A percentile compares a stretch with the other conserved stretches of the same genome.
phyloP scores from a whole-genome alignment of 2,329 filamentous ascomycete genomes.

The Lasiodiplodia gonubiensis region DNA sequence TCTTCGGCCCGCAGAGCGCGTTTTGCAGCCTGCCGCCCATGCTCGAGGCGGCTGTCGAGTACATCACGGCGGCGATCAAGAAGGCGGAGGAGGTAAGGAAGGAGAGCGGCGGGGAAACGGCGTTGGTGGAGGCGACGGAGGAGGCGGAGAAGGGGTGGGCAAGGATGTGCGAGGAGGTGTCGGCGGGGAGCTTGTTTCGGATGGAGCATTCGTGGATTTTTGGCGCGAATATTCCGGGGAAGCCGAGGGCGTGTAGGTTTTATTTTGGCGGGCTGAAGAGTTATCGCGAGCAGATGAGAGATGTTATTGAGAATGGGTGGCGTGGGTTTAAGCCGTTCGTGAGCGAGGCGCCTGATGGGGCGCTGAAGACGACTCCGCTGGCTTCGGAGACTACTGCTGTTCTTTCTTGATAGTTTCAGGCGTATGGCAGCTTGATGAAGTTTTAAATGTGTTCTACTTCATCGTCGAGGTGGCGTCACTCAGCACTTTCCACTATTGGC shows the following conservation, averaged over 20 bases:
- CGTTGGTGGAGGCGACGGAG: conserved; percentile 36
- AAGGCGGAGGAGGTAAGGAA: conserved; percentile 27
- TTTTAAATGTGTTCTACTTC: too few species aligned
- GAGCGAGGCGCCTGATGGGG: neutral
- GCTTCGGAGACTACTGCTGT: neutral
- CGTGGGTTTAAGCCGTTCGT: conserved; percentile 4
- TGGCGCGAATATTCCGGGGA: conserved; percentile 38
- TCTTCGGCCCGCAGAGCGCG: conserved; percentile 48
- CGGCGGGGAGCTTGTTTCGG: conserved; percentile 36
- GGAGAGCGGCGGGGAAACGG: neutral
- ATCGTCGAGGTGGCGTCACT: too few species aligned
- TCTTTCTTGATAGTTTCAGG: neutral
- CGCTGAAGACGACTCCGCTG: neutral
- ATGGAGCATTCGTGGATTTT: conserved; percentile 40
- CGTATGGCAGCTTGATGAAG: too few species aligned
- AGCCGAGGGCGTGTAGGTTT: conserved; percentile 28
- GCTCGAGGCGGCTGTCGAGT: conserved; percentile 46
- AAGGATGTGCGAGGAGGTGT: conserved; percentile 36
- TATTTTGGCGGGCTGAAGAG: conserved; percentile 4
- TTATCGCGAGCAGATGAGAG: neutral
- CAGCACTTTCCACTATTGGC: too few species aligned
- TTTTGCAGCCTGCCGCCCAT: conserved; percentile 48
- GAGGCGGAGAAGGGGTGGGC: conserved; percentile 39
- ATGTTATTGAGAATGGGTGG: neutral
- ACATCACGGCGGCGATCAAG: conserved; percentile 35